Evolutionary conservation across 2,329 filamentous ascomycete species (phyloP), one percentile per base, ranked within the genome.

Genomic region (Venturia oleaginea): DNA sequence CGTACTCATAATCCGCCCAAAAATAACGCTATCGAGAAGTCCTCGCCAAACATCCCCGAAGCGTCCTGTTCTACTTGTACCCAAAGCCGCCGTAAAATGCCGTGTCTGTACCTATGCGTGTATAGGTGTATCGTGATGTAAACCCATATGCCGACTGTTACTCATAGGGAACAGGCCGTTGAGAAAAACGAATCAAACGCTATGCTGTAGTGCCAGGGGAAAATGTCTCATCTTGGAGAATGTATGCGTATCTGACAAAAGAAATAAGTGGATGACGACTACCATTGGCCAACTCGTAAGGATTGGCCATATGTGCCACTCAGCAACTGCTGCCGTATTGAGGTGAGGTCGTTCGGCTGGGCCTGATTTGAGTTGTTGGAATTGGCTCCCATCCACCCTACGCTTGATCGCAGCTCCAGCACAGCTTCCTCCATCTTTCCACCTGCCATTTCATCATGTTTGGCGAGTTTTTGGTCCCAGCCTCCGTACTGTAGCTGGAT

Each of bases 401-500:
- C 80, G 67, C 86, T 88, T 43, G 81, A 81, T 19, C 85, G 83
- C 76, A 97, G 84, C 71, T 92, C 89, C 63, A 87, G 84, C 67
- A 96, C 86, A 42, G 92, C 94, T 54, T 86, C 84, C 67, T 87
- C 86, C 76, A 99, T 83, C 71, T 90, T 89, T 32, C 91, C 92
- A 51, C 88, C 88, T 5, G 91, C 93, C 68, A 88, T 86, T 68
- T 94, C 86, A 72, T 97, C 93, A 78, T 99, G 94, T 72, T 91
- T 91, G 32, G 86, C 81, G 55, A 99, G 79, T 70, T 86, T 90
- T 75, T 94, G 87, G 71, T 97, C 93, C 94, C 94, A 99, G 66
- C 90, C 90, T 63, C 90, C 92, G 59, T 91, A 90, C 71, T 96
- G 90, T 68, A 99, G 73, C 68, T 91, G 86, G 71, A 97, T 94